Conservation (phyloP, 352 stramenopile species). For the Phytophthora niederhauseri region DNA sequence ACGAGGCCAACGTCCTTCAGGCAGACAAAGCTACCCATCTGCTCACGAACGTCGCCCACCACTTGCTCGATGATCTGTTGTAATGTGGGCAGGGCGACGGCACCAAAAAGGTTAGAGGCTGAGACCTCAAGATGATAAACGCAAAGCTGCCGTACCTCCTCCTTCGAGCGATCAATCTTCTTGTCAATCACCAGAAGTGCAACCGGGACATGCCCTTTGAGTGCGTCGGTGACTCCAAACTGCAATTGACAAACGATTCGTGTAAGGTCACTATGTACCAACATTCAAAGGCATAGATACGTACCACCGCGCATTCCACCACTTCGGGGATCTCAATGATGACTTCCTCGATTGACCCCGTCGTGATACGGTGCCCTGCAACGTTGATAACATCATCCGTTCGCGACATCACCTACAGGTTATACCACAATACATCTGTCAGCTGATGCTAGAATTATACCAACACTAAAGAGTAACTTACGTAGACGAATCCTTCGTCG, state of each 20-base stretch:
- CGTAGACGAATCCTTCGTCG: conserved; percentile 91
- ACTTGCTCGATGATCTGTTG: conserved; percentile 43
- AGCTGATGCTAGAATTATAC: background rate
- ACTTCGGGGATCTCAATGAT: conserved; percentile 84
- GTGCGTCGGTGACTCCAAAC: conserved; percentile 49
- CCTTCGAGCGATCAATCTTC: conserved; percentile 36
- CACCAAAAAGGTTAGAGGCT: background rate
- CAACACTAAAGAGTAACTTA: conserved; percentile 26
- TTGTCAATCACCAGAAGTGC: conserved; percentile 56
- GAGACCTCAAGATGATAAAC: background rate
- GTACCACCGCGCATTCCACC: conserved; percentile 87
- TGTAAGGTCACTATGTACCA: conserved; percentile 2
- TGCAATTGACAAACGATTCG: conserved; percentile 17
- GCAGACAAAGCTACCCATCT: conserved; percentile 65
- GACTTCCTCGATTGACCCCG: conserved; percentile 90
- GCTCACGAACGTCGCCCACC: conserved; percentile 42
- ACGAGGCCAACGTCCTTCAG: conserved; percentile 53
- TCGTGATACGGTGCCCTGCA: conserved; percentile 86
- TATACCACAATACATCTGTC: conserved; percentile 6
- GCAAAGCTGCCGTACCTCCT: conserved; percentile 32
- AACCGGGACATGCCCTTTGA: conserved; percentile 56
- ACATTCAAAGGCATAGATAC: conserved; percentile 7
- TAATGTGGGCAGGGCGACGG: conserved; percentile 2
- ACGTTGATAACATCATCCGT: conserved; percentile 94
- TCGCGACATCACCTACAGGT: conserved; percentile 83